Evolutionary conservation across 306 rosid genomes (phyloP).

Genomic region (Quercus cerris): DNA sequence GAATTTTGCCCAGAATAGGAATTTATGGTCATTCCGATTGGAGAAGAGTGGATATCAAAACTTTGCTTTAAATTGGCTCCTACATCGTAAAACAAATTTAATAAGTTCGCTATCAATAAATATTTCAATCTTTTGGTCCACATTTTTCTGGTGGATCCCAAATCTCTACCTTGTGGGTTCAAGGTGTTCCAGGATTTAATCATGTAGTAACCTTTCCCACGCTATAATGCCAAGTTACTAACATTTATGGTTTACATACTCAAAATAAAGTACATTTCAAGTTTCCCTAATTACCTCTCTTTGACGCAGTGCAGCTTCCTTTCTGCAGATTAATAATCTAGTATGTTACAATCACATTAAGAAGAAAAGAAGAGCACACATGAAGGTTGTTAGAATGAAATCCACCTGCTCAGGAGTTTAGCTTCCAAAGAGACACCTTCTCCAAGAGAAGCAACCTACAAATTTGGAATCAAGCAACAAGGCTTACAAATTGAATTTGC

Average conservation of each 20-base stretch:
- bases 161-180: too few relatives aligned
- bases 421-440: conserved; percentile 98
- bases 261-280: conserved; percentile 14
- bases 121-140: too few relatives aligned
- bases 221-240: background rate
- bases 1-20: too few relatives aligned
- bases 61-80: too few relatives aligned
- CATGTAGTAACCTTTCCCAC: too few relatives aligned
- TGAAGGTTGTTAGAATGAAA: conserved; percentile 28
- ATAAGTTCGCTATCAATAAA: too few relatives aligned
- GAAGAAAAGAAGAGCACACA: conserved; percentile 18
- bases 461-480: conserved; percentile 19
- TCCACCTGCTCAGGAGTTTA: conserved; percentile 94
- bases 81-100: too few relatives aligned
- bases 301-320: conserved; percentile 85
- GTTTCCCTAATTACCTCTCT: conserved; percentile 68
- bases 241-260: conserved; percentile 13
- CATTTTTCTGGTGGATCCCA: too few relatives aligned
- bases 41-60: too few relatives aligned
- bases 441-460: conserved; percentile 88
- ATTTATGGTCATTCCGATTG: too few relatives aligned
- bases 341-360: conserved; percentile 17
- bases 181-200: too few relatives aligned
- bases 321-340: conserved; percentile 51
- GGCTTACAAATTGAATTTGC: conserved; percentile 22